Conservation (phyloP, 176 grass and related monocot species). For the Musa acuminata region DNA sequence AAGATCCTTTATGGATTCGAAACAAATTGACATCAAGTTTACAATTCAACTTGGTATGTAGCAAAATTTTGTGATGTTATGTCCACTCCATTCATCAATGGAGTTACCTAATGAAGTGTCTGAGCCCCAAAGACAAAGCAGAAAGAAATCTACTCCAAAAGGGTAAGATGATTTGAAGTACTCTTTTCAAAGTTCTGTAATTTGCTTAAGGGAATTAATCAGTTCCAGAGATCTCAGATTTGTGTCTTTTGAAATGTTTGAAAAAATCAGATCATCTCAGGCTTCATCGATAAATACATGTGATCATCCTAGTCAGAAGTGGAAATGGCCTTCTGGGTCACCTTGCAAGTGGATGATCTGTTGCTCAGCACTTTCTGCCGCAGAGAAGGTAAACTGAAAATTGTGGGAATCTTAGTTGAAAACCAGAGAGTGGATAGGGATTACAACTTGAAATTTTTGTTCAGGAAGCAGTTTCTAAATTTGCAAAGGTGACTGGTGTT, state of each 20-base stretch:
- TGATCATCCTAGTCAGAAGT: constrained; percentile 25
- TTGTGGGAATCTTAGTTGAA: constrained; percentile 4
- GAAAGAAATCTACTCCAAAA: constrained; percentile 35
- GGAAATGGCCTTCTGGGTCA: constrained; percentile 65
- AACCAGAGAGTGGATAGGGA: neutral
- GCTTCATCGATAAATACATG: constrained; percentile 20
- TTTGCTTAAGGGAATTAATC: neutral
- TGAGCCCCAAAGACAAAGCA: constrained; percentile 36
- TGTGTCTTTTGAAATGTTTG: neutral
- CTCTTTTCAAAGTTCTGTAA: neutral
- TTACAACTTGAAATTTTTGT: constrained; percentile 30
- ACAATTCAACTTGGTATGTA: constrained; percentile 8
- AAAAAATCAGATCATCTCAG: constrained; percentile 36
- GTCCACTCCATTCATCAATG: constrained; percentile 55
- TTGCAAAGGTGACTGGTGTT: constrained; percentile 46
- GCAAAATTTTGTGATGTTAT: constrained; percentile 98
- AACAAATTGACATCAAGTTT: neutral
- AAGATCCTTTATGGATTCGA: neutral
- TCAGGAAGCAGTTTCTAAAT: constrained; percentile 51
- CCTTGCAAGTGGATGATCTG: constrained; percentile 75
- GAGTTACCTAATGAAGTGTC: constrained; percentile 50
- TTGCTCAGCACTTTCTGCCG: constrained; percentile 71
- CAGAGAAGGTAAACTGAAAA: constrained; percentile 50
- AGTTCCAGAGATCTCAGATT: neutral
- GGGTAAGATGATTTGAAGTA: constrained; percentile 20